A percentile compares a stretch with the other conserved stretches of the same genome.
These are phyloP conservation scores for Polygonum maritimum DNA, from an alignment of 148 eudicot genomes.

Conservation along the genomic window DNA sequence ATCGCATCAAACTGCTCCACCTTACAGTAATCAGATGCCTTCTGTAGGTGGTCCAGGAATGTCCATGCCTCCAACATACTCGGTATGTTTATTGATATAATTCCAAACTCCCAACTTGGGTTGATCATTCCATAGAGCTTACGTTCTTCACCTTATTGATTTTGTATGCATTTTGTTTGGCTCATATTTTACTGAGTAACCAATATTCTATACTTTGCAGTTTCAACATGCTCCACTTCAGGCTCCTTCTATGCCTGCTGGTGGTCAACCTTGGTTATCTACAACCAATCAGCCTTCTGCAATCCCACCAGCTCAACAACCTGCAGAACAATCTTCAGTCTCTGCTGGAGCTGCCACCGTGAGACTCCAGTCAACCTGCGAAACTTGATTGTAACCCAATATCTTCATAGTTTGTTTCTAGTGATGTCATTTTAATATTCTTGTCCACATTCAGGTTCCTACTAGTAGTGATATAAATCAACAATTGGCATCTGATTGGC, in stretches of 20 bases:
- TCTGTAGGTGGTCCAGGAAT: slow-evolving; percentile 51
- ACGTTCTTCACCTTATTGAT: background rate
- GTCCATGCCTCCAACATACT: slow-evolving; percentile 59
- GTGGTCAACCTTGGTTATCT: slow-evolving; percentile 68
- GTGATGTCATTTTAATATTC: background rate
- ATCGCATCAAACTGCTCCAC: slow-evolving; percentile 38
- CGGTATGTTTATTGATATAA: slow-evolving; percentile 38
- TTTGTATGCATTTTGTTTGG: slow-evolving; percentile 16
- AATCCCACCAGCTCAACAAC: slow-evolving; percentile 41
- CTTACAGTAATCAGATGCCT: slow-evolving; percentile 30
- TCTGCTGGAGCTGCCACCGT: slow-evolving; percentile 29
- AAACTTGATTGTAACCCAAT: background rate
- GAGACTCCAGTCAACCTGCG: slow-evolving; percentile 9
- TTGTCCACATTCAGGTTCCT: slow-evolving; percentile 27
- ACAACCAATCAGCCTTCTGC: slow-evolving; percentile 49
- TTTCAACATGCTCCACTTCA: slow-evolving; percentile 58
- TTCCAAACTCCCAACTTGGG: background rate
- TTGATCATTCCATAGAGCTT: background rate
- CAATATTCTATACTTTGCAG: slow-evolving; percentile 28
- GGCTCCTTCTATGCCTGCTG: slow-evolving; percentile 37
- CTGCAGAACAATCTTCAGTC: slow-evolving; percentile 47
- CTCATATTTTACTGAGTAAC: slow-evolving; percentile 29
- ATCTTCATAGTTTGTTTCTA: background rate
- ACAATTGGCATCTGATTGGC: slow-evolving; percentile 81
- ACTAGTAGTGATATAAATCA: slow-evolving; percentile 35